Conservation (phyloP, 2,329 filamentous ascomycete species). For the Hypoxylon sp. region DNA sequence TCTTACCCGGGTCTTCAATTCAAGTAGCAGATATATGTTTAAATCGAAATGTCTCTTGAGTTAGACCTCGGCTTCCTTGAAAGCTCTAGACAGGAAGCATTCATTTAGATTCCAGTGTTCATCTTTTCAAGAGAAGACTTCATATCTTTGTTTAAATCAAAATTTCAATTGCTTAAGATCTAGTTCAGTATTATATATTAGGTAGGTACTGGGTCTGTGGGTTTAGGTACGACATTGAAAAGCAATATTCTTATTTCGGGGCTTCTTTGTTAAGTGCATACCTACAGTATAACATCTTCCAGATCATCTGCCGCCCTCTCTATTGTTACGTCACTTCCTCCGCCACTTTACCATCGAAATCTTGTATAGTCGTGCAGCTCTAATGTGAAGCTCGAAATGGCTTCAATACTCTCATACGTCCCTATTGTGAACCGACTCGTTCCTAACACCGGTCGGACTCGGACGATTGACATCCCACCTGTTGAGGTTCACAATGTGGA, state of each 20-base stretch:
- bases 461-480: conserved; percentile 71
- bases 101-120: not conserved
- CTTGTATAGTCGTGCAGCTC: conserved; percentile 20
- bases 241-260: conserved; percentile 1
- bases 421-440: conserved; percentile 60
- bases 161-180: not conserved
- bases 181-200: not conserved
- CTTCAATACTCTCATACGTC: conserved; percentile 61
- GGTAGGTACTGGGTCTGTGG: too few relatives aligned
- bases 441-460: conserved; percentile 49
- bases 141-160: not conserved
- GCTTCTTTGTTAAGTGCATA: conserved; percentile 29
- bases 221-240: not conserved
- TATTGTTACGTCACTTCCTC: conserved; percentile 41
- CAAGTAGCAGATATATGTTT: not conserved
- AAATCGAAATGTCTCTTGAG: not conserved
- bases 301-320: conserved; percentile 14
- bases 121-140: not conserved
- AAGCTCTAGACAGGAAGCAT: not conserved
- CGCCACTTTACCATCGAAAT: conserved; percentile 17
- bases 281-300: conserved; percentile 9
- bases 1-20: not conserved
- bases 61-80: not conserved
- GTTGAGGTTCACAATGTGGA: conserved; percentile 86
- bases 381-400: conserved; percentile 46